Conservation (phyloP, 805 yeast genomes). For the Teunomyces gatunensis region DNA sequence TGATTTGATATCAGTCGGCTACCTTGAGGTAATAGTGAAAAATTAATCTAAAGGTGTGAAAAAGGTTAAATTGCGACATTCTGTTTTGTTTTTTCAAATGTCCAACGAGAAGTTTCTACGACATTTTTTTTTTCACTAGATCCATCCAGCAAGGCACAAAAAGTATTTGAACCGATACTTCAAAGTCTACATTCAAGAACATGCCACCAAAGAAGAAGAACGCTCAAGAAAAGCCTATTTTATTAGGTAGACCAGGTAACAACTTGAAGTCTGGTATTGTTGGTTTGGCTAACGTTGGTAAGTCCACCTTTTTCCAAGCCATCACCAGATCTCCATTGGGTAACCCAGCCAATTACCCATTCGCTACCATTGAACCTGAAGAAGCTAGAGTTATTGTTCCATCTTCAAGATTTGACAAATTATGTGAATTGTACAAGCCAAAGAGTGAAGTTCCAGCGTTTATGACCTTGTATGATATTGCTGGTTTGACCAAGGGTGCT, state of each 20-base stretch:
- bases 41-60: background rate
- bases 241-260: slow-evolving; percentile 74
- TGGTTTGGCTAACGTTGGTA: slow-evolving; percentile 94
- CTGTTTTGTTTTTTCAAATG: background rate
- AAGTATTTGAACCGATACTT: background rate
- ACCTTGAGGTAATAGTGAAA: background rate
- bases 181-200: slow-evolving; percentile 9
- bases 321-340: slow-evolving; percentile 91
- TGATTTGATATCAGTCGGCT: too few relatives aligned
- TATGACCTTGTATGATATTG: slow-evolving; percentile 93
- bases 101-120: background rate
- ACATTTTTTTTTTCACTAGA: slow-evolving; percentile 4
- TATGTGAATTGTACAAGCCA: slow-evolving; percentile 74
- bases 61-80: background rate
- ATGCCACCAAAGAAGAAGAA: slow-evolving; percentile 79
- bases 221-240: slow-evolving; percentile 63
- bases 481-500: slow-evolving; percentile 97
- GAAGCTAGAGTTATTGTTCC: slow-evolving; percentile 96
- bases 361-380: slow-evolving; percentile 97
- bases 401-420: slow-evolving; percentile 78
- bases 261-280: slow-evolving; percentile 70
- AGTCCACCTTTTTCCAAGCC: slow-evolving; percentile 96
- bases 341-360: slow-evolving; percentile 96
- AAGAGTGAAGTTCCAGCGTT: slow-evolving; percentile 87
- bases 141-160: slow-evolving; percentile 1